Evolutionary conservation across 192 early-diverging fungal genomes (phyloP).

Genomic region (Umbelopsis isabellina): DNA sequence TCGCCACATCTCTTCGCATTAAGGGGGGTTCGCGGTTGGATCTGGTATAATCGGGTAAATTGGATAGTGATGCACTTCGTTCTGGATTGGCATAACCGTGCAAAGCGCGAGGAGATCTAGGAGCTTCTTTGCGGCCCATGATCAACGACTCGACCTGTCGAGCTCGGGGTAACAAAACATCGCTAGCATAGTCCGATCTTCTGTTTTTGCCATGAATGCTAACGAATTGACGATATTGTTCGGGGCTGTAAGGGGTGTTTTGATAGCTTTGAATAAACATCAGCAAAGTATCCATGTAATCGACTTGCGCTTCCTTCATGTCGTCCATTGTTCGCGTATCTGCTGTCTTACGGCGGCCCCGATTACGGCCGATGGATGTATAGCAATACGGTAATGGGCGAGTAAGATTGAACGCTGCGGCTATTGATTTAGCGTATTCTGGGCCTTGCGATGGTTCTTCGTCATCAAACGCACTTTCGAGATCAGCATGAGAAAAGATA

Average conservation of each 20-base stretch:
- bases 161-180: not conserved
- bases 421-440: constrained; percentile 2
- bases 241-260: not conserved
- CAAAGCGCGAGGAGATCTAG: not conserved
- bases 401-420: constrained; percentile 12
- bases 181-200: not conserved
- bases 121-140: not conserved
- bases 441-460: not conserved
- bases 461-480: constrained; percentile 10
- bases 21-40: constrained; percentile 5
- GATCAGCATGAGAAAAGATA: constrained; percentile 24
- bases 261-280: constrained; percentile 1
- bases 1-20: constrained; percentile 6
- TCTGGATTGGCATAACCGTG: not conserved
- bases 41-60: constrained; percentile 1
- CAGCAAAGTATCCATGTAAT: constrained; percentile 19
- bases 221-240: constrained; percentile 2
- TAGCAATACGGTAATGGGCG: constrained; percentile 15
- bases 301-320: constrained; percentile 12
- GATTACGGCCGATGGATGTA: constrained; percentile 17
- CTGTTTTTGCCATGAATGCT: not conserved
- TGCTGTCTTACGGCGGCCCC: not conserved
- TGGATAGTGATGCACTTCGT: constrained; percentile 8
- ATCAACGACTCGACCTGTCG: not conserved
- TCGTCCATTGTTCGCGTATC: constrained; percentile 16